phyloP scores from a whole-genome alignment of 2,329 filamentous ascomycete species.

The Dactylonectria estremocensis region DNA sequence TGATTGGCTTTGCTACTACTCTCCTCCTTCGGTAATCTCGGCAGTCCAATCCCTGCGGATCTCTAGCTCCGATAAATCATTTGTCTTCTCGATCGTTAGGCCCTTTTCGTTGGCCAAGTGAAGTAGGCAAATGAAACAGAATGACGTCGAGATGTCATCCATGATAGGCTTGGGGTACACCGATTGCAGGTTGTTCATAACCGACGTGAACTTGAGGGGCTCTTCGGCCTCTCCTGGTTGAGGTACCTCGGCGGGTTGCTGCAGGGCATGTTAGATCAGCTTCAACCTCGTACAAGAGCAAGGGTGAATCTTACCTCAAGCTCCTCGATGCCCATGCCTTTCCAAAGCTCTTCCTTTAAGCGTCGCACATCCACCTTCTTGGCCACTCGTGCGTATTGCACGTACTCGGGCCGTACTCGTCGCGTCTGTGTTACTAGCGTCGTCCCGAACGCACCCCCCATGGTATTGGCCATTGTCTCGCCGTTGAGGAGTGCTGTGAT shows the following conservation, averaged over 20 bases:
- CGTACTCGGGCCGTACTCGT: slow-evolving; percentile 76
- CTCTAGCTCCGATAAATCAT: slow-evolving; percentile 71
- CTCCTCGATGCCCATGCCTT: slow-evolving; percentile 72
- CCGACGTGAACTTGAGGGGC: slow-evolving; percentile 86
- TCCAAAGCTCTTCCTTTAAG: slow-evolving; percentile 80
- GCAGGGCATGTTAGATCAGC: slow-evolving; percentile 30
- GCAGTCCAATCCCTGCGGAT: slow-evolving; percentile 76
- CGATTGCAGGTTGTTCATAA: slow-evolving; percentile 89
- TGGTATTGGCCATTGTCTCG: slow-evolving; percentile 63
- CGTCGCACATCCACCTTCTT: slow-evolving; percentile 80
- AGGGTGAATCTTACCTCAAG: slow-evolving; percentile 60
- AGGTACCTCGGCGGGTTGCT: slow-evolving; percentile 40
- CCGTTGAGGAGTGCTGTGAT: slow-evolving; percentile 66
- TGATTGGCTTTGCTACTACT: slow-evolving; percentile 37
- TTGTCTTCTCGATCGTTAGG: slow-evolving; percentile 78
- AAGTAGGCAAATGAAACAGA: slow-evolving; percentile 92
- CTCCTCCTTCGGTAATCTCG: slow-evolving; percentile 64
- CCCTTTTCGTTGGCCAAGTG: slow-evolving; percentile 96
- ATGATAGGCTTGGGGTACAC: slow-evolving; percentile 91
- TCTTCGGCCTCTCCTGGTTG: slow-evolving; percentile 56
- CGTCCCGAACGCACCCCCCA: slow-evolving; percentile 72
- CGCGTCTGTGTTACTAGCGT: slow-evolving; percentile 77
- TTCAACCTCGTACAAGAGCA: background rate
- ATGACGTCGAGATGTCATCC: slow-evolving; percentile 94
- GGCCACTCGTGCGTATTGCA: slow-evolving; percentile 78